A percentile compares a stretch with the other conserved stretches of the same genome.
phyloP scores from a whole-genome alignment of 2,329 filamentous ascomycete species.

The Sporothrix brasiliensis region DNA sequence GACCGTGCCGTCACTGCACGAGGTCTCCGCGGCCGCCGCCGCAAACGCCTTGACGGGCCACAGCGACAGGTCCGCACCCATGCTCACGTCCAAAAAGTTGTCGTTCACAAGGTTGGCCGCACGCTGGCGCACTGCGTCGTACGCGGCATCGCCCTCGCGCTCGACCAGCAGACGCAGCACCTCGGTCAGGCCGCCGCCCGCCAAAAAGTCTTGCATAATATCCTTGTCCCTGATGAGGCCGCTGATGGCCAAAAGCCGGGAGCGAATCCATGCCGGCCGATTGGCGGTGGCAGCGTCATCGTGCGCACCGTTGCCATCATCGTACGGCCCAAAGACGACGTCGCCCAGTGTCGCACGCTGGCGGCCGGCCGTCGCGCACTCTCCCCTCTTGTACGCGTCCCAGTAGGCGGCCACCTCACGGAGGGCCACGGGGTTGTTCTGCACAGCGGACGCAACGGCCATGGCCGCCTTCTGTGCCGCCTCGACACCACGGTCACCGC shows the following conservation, averaged over 20 bases:
- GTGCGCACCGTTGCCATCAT: slow-evolving; percentile 22
- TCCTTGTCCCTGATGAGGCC: slow-evolving; percentile 58
- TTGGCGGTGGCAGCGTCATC: slow-evolving; percentile 27
- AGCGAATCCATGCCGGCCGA: slow-evolving; percentile 39
- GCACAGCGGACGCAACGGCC: slow-evolving; percentile 60
- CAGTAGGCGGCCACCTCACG: slow-evolving; percentile 55
- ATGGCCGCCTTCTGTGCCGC: slow-evolving; percentile 58
- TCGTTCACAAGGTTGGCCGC: slow-evolving; percentile 63
- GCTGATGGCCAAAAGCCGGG: slow-evolving; percentile 55
- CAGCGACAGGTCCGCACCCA: slow-evolving; percentile 60
- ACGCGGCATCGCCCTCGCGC: slow-evolving; percentile 50
- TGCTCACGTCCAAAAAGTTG: slow-evolving; percentile 67
- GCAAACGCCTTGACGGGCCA: slow-evolving; percentile 50
- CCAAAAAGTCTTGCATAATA: slow-evolving; percentile 60
- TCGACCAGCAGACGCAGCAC: slow-evolving; percentile 55
- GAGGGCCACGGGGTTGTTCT: slow-evolving; percentile 67
- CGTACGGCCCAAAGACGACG: slow-evolving; percentile 49
- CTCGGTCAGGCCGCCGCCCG: slow-evolving; percentile 55
- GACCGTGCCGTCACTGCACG: slow-evolving; percentile 34
- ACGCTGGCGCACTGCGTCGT: slow-evolving; percentile 56
- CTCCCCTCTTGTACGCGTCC: slow-evolving; percentile 46
- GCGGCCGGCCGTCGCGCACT: slow-evolving; percentile 41
- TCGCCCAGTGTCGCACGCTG: slow-evolving; percentile 41
- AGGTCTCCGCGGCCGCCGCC: slow-evolving; percentile 28
- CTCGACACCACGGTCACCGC: slow-evolving; percentile 38